These are phyloP conservation scores for Globisporangium sylvaticum DNA, from an alignment of 352 stramenopile species.

Conservation along the genomic window DNA sequence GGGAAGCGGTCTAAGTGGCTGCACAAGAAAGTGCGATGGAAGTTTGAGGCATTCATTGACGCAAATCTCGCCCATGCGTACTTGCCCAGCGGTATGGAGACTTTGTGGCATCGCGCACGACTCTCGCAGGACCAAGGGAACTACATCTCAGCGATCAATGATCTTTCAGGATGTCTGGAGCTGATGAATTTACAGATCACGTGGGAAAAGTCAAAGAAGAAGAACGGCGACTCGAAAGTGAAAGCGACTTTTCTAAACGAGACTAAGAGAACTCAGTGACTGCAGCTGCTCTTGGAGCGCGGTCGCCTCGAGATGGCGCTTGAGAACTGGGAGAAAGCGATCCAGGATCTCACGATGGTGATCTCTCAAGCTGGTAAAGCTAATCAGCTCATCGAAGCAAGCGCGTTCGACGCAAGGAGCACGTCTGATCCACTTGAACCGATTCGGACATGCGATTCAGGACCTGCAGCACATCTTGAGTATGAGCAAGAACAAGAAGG, in stretches of 20 bases:
- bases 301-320: constrained; percentile 33
- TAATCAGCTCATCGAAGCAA: constrained; percentile 20
- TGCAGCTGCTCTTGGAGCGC: constrained; percentile 43
- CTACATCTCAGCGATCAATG: constrained; percentile 31
- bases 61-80: constrained; percentile 45
- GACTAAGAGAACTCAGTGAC: constrained; percentile 37
- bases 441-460: constrained; percentile 41
- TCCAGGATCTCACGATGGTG: constrained; percentile 40
- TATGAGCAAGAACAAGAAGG: constrained; percentile 18
- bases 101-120: constrained; percentile 39
- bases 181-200: constrained; percentile 31
- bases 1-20: constrained; percentile 49
- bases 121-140: constrained; percentile 39
- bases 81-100: constrained; percentile 45
- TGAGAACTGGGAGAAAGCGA: constrained; percentile 34
- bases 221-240: constrained; percentile 17
- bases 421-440: constrained; percentile 32
- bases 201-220: constrained; percentile 33
- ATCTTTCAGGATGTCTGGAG: constrained; percentile 40
- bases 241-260: constrained; percentile 36
- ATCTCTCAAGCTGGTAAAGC: constrained; percentile 34
- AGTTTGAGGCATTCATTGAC: constrained; percentile 53
- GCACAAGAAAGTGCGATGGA: constrained; percentile 35
- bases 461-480: constrained; percentile 35
- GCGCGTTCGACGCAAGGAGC: constrained; percentile 33